Conservation (phyloP, 2,329 filamentous ascomycete species). For the Plectosphaerella sp. region DNA sequence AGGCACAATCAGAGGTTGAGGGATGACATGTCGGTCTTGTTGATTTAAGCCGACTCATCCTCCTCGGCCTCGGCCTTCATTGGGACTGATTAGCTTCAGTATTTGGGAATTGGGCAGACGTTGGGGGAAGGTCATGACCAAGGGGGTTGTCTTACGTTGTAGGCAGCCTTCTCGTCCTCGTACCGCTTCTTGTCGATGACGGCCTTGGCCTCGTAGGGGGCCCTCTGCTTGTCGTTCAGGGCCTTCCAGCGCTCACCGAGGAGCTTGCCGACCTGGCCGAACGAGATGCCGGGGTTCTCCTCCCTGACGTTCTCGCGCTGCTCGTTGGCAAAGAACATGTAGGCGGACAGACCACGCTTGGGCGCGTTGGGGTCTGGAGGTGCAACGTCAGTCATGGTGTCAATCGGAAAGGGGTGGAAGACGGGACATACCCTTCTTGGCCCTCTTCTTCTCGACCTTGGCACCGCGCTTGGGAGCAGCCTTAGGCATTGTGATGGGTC, state of each 20-base stretch:
- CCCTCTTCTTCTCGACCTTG: conserved; percentile 51
- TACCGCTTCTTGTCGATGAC: conserved; percentile 98
- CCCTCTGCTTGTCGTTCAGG: conserved; percentile 85
- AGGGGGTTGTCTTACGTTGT: conserved; percentile 62
- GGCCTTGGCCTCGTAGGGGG: conserved; percentile 95
- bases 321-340: conserved; percentile 99
- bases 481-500: conserved; percentile 52
- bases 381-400: neutral
- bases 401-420: neutral
- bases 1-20: conserved; percentile 5
- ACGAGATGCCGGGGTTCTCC: conserved; percentile 96
- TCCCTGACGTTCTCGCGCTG: conserved; percentile 97
- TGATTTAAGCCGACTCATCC: conserved; percentile 43
- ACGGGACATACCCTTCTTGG: conserved; percentile 54
- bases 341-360: conserved; percentile 98
- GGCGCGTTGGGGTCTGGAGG: conserved; percentile 85
- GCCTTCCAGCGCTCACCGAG: conserved; percentile 99
- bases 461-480: conserved; percentile 49
- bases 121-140: neutral
- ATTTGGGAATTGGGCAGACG: neutral
- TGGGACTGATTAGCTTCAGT: conserved; percentile 20
- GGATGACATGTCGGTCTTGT: neutral
- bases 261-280: conserved; percentile 96
- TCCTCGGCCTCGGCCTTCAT: conserved; percentile 51
- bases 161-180: conserved; percentile 94